phyloP scores from a whole-genome alignment of 1,139 yeast genomes.

The Debaryomyces robertsiae region DNA sequence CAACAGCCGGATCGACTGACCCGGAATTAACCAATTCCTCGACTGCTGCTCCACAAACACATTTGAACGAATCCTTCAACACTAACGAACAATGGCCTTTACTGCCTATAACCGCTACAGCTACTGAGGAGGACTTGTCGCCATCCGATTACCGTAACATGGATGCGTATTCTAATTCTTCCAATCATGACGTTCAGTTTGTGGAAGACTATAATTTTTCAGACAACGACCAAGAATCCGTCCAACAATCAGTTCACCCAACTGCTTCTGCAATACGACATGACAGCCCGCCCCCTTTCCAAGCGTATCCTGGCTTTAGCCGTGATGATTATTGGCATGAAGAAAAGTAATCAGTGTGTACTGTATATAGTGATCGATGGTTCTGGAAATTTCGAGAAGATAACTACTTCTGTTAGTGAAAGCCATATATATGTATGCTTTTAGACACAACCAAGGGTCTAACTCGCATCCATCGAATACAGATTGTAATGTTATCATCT shows the following conservation, averaged over 20 bases:
- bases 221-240: constrained; percentile 24
- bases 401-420: constrained; percentile 1
- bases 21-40: too few relatives aligned
- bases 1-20: too few relatives aligned
- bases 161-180: constrained; percentile 6
- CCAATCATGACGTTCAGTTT: constrained; percentile 28
- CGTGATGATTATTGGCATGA: constrained; percentile 41
- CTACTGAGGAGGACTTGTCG: too few relatives aligned
- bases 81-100: too few relatives aligned
- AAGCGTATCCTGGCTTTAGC: constrained; percentile 37
- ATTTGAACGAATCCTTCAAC: too few relatives aligned
- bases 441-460: neutral
- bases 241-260: constrained; percentile 13
- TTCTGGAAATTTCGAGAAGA: constrained; percentile 12
- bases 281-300: constrained; percentile 33
- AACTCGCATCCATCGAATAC: constrained; percentile 2
- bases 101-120: too few relatives aligned
- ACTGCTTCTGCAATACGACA: constrained; percentile 5
- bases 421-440: neutral
- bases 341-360: constrained; percentile 10
- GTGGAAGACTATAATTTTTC: constrained; percentile 33
- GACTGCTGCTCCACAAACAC: too few relatives aligned
- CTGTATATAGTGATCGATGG: constrained; percentile 9
- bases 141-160: too few relatives aligned
- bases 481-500: constrained; percentile 4